Base-by-base conservation (phyloP, 768 basidiomycete species). In the Phlebiopsis gigantea region DNA sequence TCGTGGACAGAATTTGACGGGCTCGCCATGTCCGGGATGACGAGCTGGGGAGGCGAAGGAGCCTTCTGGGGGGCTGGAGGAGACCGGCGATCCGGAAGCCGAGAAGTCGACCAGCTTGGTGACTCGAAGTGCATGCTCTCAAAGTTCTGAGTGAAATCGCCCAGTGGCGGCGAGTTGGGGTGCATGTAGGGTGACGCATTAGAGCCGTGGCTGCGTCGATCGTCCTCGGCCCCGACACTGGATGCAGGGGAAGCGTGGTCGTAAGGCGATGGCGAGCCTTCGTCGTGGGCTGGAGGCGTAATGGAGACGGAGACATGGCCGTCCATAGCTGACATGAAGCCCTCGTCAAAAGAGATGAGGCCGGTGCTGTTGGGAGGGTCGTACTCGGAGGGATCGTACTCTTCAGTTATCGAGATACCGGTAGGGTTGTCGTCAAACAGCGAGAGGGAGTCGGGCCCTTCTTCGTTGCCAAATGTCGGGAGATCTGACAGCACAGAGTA, bases 351-450 rank as follows among this genome's bases (percentile, higher is more conserved):
- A 72, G 87, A 80, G 62, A 90, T 76, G 10, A 84, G 76, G 22
- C 71, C 71, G 45, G 68, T 65, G 25, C 68, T 64, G 29, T 77
- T 66, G 19, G 86, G 83, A 4, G 72, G 65, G 72, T 91, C 89
- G 75, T 81, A 90, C 55, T 90, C 85, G 26, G 79, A 69, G 4
- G 89, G 88, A 67, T 90, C 82, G 78, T 91, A 90, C 28, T 83
- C 84, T 52, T 69, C 71, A 63, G 58, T 66, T 65, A 65, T 62
- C 54, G 68, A 66, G 62, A 69, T 68, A 60, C 60, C 67, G 46
- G 69, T 69, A 22, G 71, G 70, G 41, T 79, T 75, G 55, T 79
- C 78, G 28, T 73, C 74, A 41, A 86, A 80, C 57, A 87, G 67
- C 52, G 69, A 70, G 53, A 82, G 77, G 58, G 70, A 59, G 21